Percentiles rank a stretch among this genome's conserved stretches.
Conservation (phyloP, 2,329 filamentous ascomycete genomes). For the Thielaviopsis populi region DNA sequence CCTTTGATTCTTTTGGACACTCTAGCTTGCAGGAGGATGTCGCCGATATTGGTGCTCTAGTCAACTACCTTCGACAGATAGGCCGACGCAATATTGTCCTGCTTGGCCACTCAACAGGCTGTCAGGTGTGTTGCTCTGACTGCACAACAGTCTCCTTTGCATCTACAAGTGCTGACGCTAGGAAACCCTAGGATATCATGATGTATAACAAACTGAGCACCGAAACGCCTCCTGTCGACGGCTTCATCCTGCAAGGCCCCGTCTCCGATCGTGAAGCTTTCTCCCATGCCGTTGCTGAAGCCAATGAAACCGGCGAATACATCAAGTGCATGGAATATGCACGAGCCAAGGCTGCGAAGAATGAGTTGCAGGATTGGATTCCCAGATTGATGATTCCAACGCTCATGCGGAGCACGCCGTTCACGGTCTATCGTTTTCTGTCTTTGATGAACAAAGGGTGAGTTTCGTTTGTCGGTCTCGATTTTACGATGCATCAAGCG, state of each 20-base stretch:
- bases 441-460: slow-evolving; percentile 37
- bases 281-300: slow-evolving; percentile 26
- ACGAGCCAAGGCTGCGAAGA: slow-evolving; percentile 38
- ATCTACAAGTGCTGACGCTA: background rate
- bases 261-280: slow-evolving; percentile 62
- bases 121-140: slow-evolving; percentile 31
- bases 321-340: slow-evolving; percentile 35
- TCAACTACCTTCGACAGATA: slow-evolving; percentile 37
- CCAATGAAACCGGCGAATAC: slow-evolving; percentile 25
- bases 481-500: background rate
- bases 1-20: slow-evolving; percentile 38
- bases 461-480: slow-evolving; percentile 19
- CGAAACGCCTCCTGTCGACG: slow-evolving; percentile 45
- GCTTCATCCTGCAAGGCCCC: slow-evolving; percentile 64
- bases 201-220: slow-evolving; percentile 34
- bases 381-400: slow-evolving; percentile 30
- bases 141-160: background rate
- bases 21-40: slow-evolving; percentile 37
- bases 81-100: slow-evolving; percentile 38
- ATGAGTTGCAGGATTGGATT: slow-evolving; percentile 40
- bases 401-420: slow-evolving; percentile 28
- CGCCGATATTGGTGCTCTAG: slow-evolving; percentile 36
- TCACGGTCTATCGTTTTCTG: slow-evolving; percentile 39
- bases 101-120: slow-evolving; percentile 45
- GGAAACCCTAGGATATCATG: slow-evolving; percentile 36